Conservation (phyloP, 306 rosid genomes). For the Corylus heterophylla region DNA sequence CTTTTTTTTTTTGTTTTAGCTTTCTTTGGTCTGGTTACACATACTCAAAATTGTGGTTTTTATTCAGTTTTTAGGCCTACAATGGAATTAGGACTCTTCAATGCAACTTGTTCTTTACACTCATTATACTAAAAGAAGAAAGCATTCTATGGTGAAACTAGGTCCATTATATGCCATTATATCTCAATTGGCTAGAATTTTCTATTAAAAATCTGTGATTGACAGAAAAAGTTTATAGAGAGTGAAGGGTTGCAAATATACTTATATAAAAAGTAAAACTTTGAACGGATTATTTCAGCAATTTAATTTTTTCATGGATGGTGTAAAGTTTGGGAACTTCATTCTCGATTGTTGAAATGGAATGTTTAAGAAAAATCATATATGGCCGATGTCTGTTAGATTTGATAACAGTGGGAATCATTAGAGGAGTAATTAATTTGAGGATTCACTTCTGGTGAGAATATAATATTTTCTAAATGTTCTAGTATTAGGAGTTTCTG, state of each 20-base stretch:
- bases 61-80: not conserved
- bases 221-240: not conserved
- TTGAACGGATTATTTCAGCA: not conserved
- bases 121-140: not conserved
- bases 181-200: not conserved
- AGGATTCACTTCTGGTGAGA: no score
- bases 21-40: not conserved
- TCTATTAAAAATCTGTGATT: no score
- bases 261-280: not conserved
- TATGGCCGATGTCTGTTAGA: no score
- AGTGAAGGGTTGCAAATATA: not conserved
- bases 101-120: not conserved
- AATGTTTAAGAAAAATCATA: no score
- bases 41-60: not conserved
- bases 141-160: not conserved
- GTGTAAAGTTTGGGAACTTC: not conserved
- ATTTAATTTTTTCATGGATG: not conserved
- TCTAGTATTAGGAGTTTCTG: no score
- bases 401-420: no score
- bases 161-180: not conserved
- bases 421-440: no score
- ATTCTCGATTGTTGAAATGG: not conserved
- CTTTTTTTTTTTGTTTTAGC: no score
- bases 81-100: not conserved
- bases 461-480: not conserved